Evolutionary conservation across 202 grass and related monocot species (phyloP).

Genomic region (Bolboschoenoplectus hybrid): DNA sequence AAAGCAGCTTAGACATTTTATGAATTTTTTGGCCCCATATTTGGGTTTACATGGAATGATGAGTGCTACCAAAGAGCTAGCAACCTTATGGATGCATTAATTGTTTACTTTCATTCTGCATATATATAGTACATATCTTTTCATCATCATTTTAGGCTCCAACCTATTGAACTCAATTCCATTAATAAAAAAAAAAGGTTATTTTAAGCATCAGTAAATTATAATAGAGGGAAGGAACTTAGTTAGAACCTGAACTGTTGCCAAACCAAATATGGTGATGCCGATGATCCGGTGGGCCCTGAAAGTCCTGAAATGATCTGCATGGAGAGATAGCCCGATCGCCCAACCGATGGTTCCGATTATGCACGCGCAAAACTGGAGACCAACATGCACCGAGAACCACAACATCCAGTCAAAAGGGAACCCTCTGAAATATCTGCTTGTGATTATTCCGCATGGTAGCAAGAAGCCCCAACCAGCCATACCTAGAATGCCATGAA

Average conservation of each 20-base stretch:
- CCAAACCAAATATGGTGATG: slow-evolving; percentile 25
- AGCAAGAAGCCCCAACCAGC: slow-evolving; percentile 21
- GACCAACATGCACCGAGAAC: neutral
- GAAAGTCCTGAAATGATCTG: slow-evolving; percentile 15
- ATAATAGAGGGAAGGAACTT: neutral
- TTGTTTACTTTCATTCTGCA: too few relatives aligned
- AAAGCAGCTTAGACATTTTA: too few relatives aligned
- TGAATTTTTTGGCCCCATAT: too few relatives aligned
- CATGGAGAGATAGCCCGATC: neutral
- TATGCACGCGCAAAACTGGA: neutral
- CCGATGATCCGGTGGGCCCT: slow-evolving; percentile 1
- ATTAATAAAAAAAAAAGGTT: neutral
- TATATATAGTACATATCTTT: too few relatives aligned
- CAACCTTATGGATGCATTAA: too few relatives aligned
- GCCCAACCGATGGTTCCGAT: neutral
- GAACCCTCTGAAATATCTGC: slow-evolving; percentile 6
- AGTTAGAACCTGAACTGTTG: slow-evolving; percentile 21
- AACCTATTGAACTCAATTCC: neutral
- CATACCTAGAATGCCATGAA: slow-evolving; percentile 16
- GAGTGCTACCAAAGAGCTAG: too few relatives aligned
- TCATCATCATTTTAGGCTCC: too few relatives aligned
- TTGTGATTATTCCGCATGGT: neutral
- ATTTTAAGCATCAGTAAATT: neutral
- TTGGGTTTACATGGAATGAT: too few relatives aligned
- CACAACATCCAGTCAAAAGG: neutral